Evolutionary conservation across 225 moss, liverwort and hornwort genomes (phyloP), one percentile per base, ranked within the genome.

Genomic region (Sphagnum contortum): DNA sequence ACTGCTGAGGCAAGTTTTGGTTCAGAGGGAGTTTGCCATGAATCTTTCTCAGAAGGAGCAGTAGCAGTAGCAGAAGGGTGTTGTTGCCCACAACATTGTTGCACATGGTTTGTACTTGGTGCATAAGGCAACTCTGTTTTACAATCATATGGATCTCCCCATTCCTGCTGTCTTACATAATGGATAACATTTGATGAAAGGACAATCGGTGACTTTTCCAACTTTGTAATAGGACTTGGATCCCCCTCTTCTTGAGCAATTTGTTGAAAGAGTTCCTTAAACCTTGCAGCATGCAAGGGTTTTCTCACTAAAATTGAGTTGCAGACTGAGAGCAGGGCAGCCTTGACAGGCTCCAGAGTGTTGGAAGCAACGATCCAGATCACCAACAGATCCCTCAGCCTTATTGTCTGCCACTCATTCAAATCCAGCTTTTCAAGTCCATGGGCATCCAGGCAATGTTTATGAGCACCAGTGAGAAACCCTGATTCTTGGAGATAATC

Each of bases 341-440:
- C 84, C 55, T 89, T 91, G 48, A 87, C 82, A 29, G 78, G 75
- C 49, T 86, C 87, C 3, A 82, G 80, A 55, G 89, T 89, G 57
- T 87, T 89, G 12, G 88, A 88, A 14, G 88, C 82, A 51, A 80
- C 76, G 4, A 89, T 84, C 91, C 91, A 91, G 9, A 91, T 68
- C 14, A 91, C 72, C 66, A 80, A 63, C 56, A 80, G 60, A 50
- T 84, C 75, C 50, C 73, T 67, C 45, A 77, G 84, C 12, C 63
- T 44, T 54, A 63, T 72, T 68, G 57, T 69, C 63, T 79, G 73
- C 50, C 62, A 69, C 2, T 78, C 77, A 13, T 79, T 79, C 55
- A 88, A 57, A 13, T 86, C 76, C 4, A 81, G 74, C 62, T 87
- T 87, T 70, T 84, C 84, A 10, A 91, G 70, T 46, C 75, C 75